These are phyloP conservation scores for Trematosphaeria pertusa DNA, from an alignment of 2,329 filamentous ascomycete genomes.

Conservation along the genomic window DNA sequence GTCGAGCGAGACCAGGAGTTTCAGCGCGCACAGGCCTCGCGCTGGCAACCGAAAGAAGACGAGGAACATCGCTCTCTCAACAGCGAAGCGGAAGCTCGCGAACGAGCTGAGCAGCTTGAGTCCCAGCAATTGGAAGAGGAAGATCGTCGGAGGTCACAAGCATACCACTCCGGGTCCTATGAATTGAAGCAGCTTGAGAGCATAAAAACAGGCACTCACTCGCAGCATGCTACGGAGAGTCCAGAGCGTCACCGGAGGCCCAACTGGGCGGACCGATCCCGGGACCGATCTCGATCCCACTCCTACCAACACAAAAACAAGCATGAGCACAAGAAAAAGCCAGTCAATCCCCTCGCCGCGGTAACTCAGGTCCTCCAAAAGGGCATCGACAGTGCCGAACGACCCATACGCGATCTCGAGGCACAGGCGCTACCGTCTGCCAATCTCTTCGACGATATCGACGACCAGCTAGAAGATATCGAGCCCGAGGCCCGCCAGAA, in stretches of 20 bases:
- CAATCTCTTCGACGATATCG: slow-evolving; percentile 83
- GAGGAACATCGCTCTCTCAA: slow-evolving; percentile 55
- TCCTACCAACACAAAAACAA: slow-evolving; percentile 27
- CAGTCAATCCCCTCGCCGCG: slow-evolving; percentile 33
- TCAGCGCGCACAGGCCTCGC: slow-evolving; percentile 75
- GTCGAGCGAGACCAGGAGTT: slow-evolving; percentile 91
- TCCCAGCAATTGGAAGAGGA: slow-evolving; percentile 41
- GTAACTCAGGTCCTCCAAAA: slow-evolving; percentile 34
- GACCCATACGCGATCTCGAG: slow-evolving; percentile 45
- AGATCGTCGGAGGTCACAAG: slow-evolving; percentile 20
- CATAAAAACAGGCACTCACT: slow-evolving; percentile 11
- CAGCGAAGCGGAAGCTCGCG: slow-evolving; percentile 37
- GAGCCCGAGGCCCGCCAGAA: slow-evolving; percentile 87
- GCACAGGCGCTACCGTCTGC: slow-evolving; percentile 69
- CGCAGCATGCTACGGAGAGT: slow-evolving; percentile 18
- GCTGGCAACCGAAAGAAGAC: slow-evolving; percentile 67
- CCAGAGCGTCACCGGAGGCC: slow-evolving; percentile 27
- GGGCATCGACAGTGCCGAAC: slow-evolving; percentile 36
- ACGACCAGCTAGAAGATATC: slow-evolving; percentile 93
- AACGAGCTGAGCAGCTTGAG: slow-evolving; percentile 39
- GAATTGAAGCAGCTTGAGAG: slow-evolving; percentile 38
- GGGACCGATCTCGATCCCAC: slow-evolving; percentile 35
- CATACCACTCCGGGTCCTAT: slow-evolving; percentile 28
- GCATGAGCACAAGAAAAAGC: slow-evolving; percentile 21
- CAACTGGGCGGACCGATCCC: slow-evolving; percentile 40